Evolutionary conservation across 164 flowering plant genomes (phyloP).

Genomic region (Magnolia sinica): DNA sequence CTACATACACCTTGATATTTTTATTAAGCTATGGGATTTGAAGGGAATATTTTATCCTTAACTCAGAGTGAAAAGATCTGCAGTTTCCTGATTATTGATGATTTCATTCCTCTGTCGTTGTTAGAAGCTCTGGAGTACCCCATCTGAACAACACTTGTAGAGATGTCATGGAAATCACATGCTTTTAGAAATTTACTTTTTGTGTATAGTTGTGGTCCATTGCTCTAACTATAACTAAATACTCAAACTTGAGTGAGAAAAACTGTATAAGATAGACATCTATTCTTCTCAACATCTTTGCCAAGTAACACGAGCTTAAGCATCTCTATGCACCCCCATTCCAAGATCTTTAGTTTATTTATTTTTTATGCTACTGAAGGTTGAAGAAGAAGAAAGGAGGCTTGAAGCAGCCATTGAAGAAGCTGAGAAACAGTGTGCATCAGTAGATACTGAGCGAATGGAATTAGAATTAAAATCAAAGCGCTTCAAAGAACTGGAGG

Average conservation of each 20-base stretch:
- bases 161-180: too few species aligned
- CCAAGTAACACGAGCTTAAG: background rate
- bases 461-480: conserved; percentile 73
- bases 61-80: too few species aligned
- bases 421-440: conserved; percentile 73
- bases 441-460: conserved; percentile 71
- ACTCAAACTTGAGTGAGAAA: background rate
- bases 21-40: too few species aligned
- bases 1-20: too few species aligned
- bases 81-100: too few species aligned
- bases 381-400: conserved; percentile 93
- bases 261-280: background rate
- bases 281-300: background rate
- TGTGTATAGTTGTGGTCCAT: too few species aligned
- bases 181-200: too few species aligned
- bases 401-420: conserved; percentile 85
- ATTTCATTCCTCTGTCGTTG: too few species aligned
- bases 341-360: background rate
- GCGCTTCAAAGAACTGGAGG: conserved; percentile 84
- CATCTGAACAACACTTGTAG: too few species aligned
- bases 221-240: too few species aligned
- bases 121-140: too few species aligned
- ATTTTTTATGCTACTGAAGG: conserved; percentile 31
- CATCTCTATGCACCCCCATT: background rate
- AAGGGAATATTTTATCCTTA: too few species aligned